phyloP scores from a whole-genome alignment of 2,329 filamentous ascomycete genomes.

The Aspergillus phoenicis region DNA sequence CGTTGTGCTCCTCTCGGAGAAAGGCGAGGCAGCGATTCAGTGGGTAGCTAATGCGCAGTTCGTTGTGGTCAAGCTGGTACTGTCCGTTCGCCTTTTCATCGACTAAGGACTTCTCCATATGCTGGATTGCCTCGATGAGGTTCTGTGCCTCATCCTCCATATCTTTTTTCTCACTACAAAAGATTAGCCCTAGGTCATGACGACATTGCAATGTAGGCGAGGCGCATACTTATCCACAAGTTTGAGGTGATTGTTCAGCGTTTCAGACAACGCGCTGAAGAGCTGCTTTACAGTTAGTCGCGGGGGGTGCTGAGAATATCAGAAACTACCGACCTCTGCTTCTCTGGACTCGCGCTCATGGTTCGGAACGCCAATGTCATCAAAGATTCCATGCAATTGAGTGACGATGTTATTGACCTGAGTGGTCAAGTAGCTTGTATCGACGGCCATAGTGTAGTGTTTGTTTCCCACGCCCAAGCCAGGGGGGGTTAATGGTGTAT shows the following conservation, averaged over 20 bases:
- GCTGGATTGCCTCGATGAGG: conserved; percentile 81
- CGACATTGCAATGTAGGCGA: conserved; percentile 26
- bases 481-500: conserved; percentile 8
- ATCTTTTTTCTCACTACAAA: conserved; percentile 75
- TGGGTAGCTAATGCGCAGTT: conserved; percentile 78
- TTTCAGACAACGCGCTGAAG: conserved; percentile 87
- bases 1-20: conserved; percentile 82
- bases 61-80: conserved; percentile 66
- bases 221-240: conserved; percentile 66
- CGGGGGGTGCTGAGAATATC: conserved; percentile 5
- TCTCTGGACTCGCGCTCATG: conserved; percentile 92
- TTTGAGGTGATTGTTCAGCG: conserved; percentile 85
- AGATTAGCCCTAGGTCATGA: not conserved
- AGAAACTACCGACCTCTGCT: conserved; percentile 68
- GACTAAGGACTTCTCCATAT: conserved; percentile 90
- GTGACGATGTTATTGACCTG: conserved; percentile 93
- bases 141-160: conserved; percentile 87
- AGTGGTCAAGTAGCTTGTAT: conserved; percentile 88
- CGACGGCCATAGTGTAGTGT: conserved; percentile 60
- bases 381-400: conserved; percentile 91
- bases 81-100: conserved; percentile 68
- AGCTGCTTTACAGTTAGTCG: conserved; percentile 59
- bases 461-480: conserved; percentile 13
- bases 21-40: conserved; percentile 75
- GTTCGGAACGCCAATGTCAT: conserved; percentile 92